Conservation (phyloP, 805 yeast genomes). For the Yamadazyma tumulicola region DNA sequence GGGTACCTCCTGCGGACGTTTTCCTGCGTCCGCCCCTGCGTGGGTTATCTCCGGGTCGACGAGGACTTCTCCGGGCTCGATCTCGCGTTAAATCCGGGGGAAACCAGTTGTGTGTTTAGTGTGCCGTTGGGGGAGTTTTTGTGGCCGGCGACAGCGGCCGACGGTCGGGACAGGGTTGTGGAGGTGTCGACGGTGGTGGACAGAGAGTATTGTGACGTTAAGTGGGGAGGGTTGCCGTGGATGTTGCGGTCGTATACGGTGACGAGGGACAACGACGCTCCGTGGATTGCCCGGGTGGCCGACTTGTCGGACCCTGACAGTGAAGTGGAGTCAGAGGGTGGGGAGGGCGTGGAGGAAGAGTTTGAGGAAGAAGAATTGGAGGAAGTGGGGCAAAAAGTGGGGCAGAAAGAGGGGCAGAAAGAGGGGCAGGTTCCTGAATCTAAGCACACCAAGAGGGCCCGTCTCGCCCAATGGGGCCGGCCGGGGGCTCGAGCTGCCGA, state of each 20-base stretch:
- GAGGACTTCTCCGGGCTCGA: slow-evolving; percentile 27
- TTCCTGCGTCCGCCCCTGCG: slow-evolving; percentile 78
- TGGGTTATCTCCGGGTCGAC: slow-evolving; percentile 53
- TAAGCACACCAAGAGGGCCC: slow-evolving; percentile 5
- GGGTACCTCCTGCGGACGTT: slow-evolving; percentile 79
- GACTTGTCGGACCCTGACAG: slow-evolving; percentile 46
- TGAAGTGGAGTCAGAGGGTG: not conserved
- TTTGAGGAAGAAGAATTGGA: no score
- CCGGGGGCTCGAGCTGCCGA: slow-evolving; percentile 34
- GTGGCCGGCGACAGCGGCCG: slow-evolving; percentile 22
- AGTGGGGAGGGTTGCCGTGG: slow-evolving; percentile 77
- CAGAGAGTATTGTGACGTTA: slow-evolving; percentile 31
- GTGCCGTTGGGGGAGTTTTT: slow-evolving; percentile 64
- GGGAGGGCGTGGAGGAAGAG: slow-evolving; percentile 6
- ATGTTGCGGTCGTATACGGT: slow-evolving; percentile 59
- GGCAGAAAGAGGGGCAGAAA: not conserved
- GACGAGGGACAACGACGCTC: slow-evolving; percentile 21
- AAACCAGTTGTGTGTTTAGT: slow-evolving; percentile 65
- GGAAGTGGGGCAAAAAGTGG: slow-evolving; percentile 3
- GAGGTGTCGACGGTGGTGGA: slow-evolving; percentile 22
- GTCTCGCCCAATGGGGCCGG: slow-evolving; percentile 35
- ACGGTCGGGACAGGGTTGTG: slow-evolving; percentile 3
- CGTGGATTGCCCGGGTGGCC: slow-evolving; percentile 57
- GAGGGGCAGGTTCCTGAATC: slow-evolving; percentile 8
- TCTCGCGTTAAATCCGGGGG: slow-evolving; percentile 69